Conservation (phyloP, 2,329 filamentous ascomycete genomes). For the Sporothrix humicola region DNA sequence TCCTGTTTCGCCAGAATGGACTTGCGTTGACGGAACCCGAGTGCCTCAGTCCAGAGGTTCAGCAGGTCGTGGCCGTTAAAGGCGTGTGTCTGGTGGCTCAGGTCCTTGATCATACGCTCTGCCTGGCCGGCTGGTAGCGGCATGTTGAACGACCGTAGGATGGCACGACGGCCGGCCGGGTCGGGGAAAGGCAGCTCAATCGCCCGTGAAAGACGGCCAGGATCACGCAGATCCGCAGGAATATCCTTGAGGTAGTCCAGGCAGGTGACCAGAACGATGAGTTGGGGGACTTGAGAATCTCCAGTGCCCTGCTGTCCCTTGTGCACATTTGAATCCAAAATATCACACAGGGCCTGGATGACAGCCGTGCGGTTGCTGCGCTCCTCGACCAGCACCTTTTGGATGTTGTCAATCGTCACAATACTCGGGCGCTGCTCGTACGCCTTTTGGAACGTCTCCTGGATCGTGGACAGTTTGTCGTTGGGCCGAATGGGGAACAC, state of each 20-base stretch:
- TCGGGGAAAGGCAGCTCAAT: slow-evolving; percentile 81
- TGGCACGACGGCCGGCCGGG: slow-evolving; percentile 70
- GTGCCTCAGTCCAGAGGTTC: slow-evolving; percentile 23
- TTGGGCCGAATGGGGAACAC: slow-evolving; percentile 65
- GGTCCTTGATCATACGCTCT: slow-evolving; percentile 59
- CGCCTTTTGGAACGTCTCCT: slow-evolving; percentile 73
- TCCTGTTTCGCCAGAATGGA: neutral
- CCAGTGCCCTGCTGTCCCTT: slow-evolving; percentile 13
- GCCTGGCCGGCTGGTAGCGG: slow-evolving; percentile 54
- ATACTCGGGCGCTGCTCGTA: slow-evolving; percentile 73
- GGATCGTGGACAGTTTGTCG: slow-evolving; percentile 64
- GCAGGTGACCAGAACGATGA: slow-evolving; percentile 78
- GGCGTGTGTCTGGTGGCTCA: slow-evolving; percentile 81
- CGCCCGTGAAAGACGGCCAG: slow-evolving; percentile 68
- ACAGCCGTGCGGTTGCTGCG: slow-evolving; percentile 57
- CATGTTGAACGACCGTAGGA: slow-evolving; percentile 66
- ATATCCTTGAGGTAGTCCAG: slow-evolving; percentile 73
- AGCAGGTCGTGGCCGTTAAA: slow-evolving; percentile 76
- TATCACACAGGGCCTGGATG: slow-evolving; percentile 57
- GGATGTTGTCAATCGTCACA: slow-evolving; percentile 78
- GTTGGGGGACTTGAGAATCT: slow-evolving; percentile 50
- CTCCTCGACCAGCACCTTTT: slow-evolving; percentile 69
- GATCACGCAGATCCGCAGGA: slow-evolving; percentile 69
- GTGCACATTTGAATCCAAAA: slow-evolving; percentile 55
- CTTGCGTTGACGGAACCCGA: neutral